These are phyloP conservation scores for Amniculicola lignicola DNA, from an alignment of 495 filamentous ascomycete genomes.

Conservation along the genomic window DNA sequence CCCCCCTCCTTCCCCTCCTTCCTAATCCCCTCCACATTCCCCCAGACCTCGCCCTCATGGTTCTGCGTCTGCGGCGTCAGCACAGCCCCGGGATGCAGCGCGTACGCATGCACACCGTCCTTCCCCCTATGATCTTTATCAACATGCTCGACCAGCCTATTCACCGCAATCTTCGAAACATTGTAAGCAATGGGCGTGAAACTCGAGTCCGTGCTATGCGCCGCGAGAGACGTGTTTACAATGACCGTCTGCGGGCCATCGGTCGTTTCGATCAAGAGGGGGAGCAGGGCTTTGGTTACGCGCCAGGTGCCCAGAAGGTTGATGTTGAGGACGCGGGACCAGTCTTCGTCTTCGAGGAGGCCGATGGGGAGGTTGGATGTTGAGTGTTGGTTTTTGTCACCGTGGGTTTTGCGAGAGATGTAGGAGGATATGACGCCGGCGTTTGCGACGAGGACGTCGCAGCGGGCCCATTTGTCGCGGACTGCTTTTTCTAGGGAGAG, in stretches of 20 bases:
- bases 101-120: slow-evolving; percentile 32
- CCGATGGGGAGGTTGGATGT: slow-evolving; percentile 26
- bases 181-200: slow-evolving; percentile 33
- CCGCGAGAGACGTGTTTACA: slow-evolving; percentile 21
- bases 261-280: slow-evolving; percentile 20
- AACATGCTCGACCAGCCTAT: slow-evolving; percentile 32
- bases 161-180: slow-evolving; percentile 28
- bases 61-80: slow-evolving; percentile 35
- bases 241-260: slow-evolving; percentile 33
- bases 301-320: slow-evolving; percentile 31
- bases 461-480: slow-evolving; percentile 14
- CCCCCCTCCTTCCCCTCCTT: not conserved
- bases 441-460: slow-evolving; percentile 27
- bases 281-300: slow-evolving; percentile 27
- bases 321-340: slow-evolving; percentile 31
- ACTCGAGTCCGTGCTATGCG: slow-evolving; percentile 1
- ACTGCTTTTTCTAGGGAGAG: slow-evolving; percentile 14
- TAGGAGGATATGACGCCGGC: slow-evolving; percentile 30
- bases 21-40: slow-evolving; percentile 12
- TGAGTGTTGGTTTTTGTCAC: slow-evolving; percentile 13
- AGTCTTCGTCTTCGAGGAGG: slow-evolving; percentile 31
- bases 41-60: slow-evolving; percentile 21
- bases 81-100: slow-evolving; percentile 38
- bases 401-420: not conserved
- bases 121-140: slow-evolving; percentile 24